Conservation (phyloP, 2,329 filamentous ascomycete species). For the Ceratocystis ficicola region DNA sequence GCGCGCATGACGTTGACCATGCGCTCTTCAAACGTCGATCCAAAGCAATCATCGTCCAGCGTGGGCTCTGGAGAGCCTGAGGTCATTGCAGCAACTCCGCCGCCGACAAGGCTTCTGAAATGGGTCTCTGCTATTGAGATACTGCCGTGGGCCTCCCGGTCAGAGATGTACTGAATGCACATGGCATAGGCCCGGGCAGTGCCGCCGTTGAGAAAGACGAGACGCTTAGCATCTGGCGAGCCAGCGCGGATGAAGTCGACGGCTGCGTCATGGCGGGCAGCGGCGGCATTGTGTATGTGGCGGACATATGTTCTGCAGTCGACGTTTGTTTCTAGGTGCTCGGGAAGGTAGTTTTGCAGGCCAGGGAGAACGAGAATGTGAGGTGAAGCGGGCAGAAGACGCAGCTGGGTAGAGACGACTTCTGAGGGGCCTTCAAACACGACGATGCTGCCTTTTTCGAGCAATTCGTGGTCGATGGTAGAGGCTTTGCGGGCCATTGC, state of each 20-base stretch:
- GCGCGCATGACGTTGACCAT: conserved; percentile 45
- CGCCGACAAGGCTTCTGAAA: conserved; percentile 40
- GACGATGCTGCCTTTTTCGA: conserved; percentile 40
- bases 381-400: conserved; percentile 45
- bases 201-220: conserved; percentile 51
- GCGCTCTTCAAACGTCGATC: conserved; percentile 33
- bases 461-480: conserved; percentile 14
- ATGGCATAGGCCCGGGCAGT: conserved; percentile 42
- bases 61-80: conserved; percentile 15
- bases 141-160: conserved; percentile 41
- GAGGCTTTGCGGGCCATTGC: conserved; percentile 36
- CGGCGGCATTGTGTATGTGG: conserved; percentile 39
- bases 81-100: conserved; percentile 34
- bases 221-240: conserved; percentile 36
- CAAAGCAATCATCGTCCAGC: conserved; percentile 21
- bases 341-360: conserved; percentile 37
- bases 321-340: conserved; percentile 26
- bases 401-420: conserved; percentile 46
- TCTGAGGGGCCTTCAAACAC: conserved; percentile 48
- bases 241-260: conserved; percentile 39
- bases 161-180: conserved; percentile 44
- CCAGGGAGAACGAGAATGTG: conserved; percentile 46
- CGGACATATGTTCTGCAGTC: conserved; percentile 34
- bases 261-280: conserved; percentile 38
- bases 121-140: conserved; percentile 38